These are phyloP conservation scores for Magnusiomyces clavatus DNA, from an alignment of 1,139 yeast species.

Conservation along the genomic window DNA sequence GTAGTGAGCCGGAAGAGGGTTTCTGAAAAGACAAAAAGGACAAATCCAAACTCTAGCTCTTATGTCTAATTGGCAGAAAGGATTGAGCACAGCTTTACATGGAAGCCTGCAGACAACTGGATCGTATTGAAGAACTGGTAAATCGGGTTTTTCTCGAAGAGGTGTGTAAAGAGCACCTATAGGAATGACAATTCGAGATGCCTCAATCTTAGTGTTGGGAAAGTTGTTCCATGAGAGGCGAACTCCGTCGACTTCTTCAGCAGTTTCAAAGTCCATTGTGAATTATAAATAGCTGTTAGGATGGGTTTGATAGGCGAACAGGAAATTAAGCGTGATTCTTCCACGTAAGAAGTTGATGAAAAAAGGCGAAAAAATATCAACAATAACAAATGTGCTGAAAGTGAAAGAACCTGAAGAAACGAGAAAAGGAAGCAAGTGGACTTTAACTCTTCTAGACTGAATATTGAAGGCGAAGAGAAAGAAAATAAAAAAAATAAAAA, in stretches of 20 bases:
- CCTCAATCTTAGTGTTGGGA: constrained; percentile 86
- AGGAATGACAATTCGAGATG: constrained; percentile 88
- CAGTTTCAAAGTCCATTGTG: constrained; percentile 60
- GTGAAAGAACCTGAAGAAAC: not conserved
- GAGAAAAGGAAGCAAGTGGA: not conserved
- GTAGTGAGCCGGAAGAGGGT: constrained; percentile 85
- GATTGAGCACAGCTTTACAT: constrained; percentile 84
- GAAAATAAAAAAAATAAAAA: no score
- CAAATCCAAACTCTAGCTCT: constrained; percentile 83
- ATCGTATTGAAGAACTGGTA: constrained; percentile 80
- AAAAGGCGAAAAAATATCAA: not conserved
- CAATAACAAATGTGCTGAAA: not conserved
- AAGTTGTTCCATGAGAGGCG: constrained; percentile 86
- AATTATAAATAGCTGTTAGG: not conserved
- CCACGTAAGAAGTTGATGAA: not conserved
- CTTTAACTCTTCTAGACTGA: no score
- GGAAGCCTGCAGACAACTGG: constrained; percentile 79
- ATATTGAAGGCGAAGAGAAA: no score
- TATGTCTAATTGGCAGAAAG: constrained; percentile 74
- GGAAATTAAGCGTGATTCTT: not conserved
- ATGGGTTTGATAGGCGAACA: not conserved
- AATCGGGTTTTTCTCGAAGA: constrained; percentile 66
- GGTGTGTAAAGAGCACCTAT: constrained; percentile 94
- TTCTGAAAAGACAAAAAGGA: constrained; percentile 75
- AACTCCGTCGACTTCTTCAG: constrained; percentile 84